Percentiles rank a stretch among this genome's conserved stretches.
These are phyloP conservation scores for Catunica adiposa DNA, from an alignment of 2,329 filamentous ascomycete species.

Conservation along the genomic window DNA sequence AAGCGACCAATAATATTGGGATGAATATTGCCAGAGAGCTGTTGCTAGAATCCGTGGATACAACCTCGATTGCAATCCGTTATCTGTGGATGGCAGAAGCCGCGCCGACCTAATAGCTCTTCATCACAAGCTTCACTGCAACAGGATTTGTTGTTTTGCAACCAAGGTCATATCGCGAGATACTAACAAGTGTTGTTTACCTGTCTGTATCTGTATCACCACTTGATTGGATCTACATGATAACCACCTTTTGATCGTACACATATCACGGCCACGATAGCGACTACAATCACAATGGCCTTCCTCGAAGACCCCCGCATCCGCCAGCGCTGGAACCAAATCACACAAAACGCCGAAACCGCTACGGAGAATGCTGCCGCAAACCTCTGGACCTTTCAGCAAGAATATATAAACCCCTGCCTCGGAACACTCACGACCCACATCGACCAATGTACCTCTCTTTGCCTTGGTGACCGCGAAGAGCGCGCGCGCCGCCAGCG, in stretches of 20 bases:
- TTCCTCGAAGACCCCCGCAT: constrained; percentile 70
- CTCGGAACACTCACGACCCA: constrained; percentile 49
- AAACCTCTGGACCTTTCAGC: constrained; percentile 74
- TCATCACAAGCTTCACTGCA: not conserved
- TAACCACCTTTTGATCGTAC: not conserved
- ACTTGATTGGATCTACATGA: not conserved
- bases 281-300: constrained; percentile 28
- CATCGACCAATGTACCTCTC: constrained; percentile 54
- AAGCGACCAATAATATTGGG: not conserved
- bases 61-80: not conserved
- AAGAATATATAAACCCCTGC: constrained; percentile 72
- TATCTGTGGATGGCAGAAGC: not conserved
- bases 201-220: too few species aligned
- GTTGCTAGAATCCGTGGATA: not conserved
- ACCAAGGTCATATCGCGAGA: too few species aligned
- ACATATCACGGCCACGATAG: not conserved
- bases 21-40: not conserved
- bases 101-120: not conserved
- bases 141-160: not conserved
- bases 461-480: constrained; percentile 55
- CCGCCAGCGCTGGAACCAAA: constrained; percentile 83
- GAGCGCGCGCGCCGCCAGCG: constrained; percentile 53
- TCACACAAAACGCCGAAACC: constrained; percentile 76
- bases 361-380: constrained; percentile 86
- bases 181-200: too few species aligned